Conservation (phyloP, 1,139 yeast genomes). For the Sugiyamaella japonica region DNA sequence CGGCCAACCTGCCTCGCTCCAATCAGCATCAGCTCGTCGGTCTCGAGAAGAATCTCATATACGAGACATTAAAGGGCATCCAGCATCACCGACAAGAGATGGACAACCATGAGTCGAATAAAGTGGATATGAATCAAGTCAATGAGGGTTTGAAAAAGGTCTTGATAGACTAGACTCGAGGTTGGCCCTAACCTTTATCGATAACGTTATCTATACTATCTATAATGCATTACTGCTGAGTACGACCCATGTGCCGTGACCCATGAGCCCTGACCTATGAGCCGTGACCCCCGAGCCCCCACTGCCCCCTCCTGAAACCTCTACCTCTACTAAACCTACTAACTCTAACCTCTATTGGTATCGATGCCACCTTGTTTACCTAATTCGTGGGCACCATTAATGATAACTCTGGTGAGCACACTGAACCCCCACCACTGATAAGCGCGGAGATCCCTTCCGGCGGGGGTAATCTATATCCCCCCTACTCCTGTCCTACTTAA, state of each 20-base stretch:
- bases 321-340: no score
- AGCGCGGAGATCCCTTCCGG: constrained; percentile 13
- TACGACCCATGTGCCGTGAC: no score
- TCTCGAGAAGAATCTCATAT: constrained; percentile 6
- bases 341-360: no score
- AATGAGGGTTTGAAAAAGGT: background rate
- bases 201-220: background rate
- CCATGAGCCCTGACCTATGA: no score
- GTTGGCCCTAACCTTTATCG: constrained; percentile 10
- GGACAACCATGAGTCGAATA: background rate
- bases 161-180: background rate
- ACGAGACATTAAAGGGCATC: constrained; percentile 5
- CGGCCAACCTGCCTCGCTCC: constrained; percentile 4
- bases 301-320: no score
- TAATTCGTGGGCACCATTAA: no score
- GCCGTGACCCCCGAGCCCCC: no score
- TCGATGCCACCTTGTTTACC: no score
- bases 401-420: no score
- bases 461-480: constrained; percentile 4
- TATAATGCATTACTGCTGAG: no score
- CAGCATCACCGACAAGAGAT: constrained; percentile 1
- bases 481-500: constrained; percentile 6
- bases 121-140: background rate
- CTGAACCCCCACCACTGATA: constrained; percentile 6
- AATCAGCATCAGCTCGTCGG: constrained; percentile 4